Percentiles rank a stretch among this genome's conserved stretches.
These are phyloP conservation scores for Inga laurina DNA, from an alignment of 306 rosid genomes.

Conservation along the genomic window DNA sequence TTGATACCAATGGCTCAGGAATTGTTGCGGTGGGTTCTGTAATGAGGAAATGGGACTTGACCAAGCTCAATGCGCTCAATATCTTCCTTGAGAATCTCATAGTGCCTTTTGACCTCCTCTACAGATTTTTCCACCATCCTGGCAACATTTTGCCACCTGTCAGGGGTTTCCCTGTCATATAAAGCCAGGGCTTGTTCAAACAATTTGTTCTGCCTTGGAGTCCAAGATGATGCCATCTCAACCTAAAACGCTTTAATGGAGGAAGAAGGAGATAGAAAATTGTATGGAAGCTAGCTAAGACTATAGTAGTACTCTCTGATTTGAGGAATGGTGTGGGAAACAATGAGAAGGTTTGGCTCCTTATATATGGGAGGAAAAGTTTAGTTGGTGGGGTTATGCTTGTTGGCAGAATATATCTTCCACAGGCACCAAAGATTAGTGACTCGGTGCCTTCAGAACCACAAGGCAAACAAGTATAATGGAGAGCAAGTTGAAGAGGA, in stretches of 20 bases:
- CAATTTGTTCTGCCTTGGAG: slow-evolving; percentile 60
- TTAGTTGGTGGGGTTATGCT: slow-evolving; percentile 49
- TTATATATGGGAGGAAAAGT: slow-evolving; percentile 64
- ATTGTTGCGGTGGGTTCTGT: slow-evolving; percentile 44
- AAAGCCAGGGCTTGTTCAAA: slow-evolving; percentile 67
- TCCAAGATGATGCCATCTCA: slow-evolving; percentile 76
- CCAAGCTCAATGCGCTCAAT: slow-evolving; percentile 54
- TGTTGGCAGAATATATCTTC: slow-evolving; percentile 52
- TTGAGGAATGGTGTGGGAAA: slow-evolving; percentile 48
- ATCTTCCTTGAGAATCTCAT: slow-evolving; percentile 59
- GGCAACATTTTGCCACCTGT: slow-evolving; percentile 65
- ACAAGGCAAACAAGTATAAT: slow-evolving; percentile 45
- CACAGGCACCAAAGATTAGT: slow-evolving; percentile 33
- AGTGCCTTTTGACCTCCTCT: slow-evolving; percentile 63
- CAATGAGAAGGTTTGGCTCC: slow-evolving; percentile 44
- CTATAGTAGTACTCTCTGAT: slow-evolving; percentile 15
- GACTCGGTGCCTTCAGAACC: slow-evolving; percentile 41
- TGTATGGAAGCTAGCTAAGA: background rate
- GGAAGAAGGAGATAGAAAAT: background rate
- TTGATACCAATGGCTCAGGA: slow-evolving; percentile 18
- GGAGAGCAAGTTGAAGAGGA: slow-evolving; percentile 34
- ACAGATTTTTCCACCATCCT: slow-evolving; percentile 54
- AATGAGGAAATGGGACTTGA: slow-evolving; percentile 57
- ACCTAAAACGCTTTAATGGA: background rate
- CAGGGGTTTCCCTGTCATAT: slow-evolving; percentile 56